These are phyloP conservation scores for Colletotrichum gigasporum DNA, from an alignment of 2,329 filamentous ascomycete species.

Conservation along the genomic window DNA sequence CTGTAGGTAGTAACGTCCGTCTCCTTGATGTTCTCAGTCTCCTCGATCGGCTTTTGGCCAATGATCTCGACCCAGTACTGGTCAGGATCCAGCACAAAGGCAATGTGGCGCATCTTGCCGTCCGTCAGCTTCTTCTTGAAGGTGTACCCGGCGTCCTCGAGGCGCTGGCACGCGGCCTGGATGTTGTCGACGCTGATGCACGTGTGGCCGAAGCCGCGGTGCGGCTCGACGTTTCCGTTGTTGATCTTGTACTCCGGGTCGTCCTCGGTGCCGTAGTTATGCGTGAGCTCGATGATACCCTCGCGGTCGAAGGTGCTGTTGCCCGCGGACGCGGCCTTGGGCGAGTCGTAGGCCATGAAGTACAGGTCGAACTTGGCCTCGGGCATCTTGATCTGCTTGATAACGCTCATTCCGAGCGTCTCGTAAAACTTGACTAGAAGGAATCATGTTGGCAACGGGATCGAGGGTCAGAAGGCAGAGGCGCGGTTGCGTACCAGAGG, in stretches of 20 bases:
- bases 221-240: conserved; percentile 91
- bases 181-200: conserved; percentile 86
- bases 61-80: conserved; percentile 89
- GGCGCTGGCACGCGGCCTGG: conserved; percentile 86
- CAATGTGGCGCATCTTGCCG: conserved; percentile 87
- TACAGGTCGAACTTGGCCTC: conserved; percentile 95
- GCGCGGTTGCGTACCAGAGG: conserved; percentile 63
- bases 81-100: conserved; percentile 90
- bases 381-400: conserved; percentile 83
- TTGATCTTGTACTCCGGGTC: conserved; percentile 82
- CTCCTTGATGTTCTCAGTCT: conserved; percentile 75
- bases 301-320: conserved; percentile 82
- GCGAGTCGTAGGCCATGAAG: conserved; percentile 89
- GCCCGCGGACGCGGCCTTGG: conserved; percentile 77
- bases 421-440: conserved; percentile 87
- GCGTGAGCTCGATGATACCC: conserved; percentile 86
- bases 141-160: conserved; percentile 89
- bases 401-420: conserved; percentile 85
- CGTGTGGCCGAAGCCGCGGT: conserved; percentile 86
- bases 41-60: conserved; percentile 74
- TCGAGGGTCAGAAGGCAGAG: too few species aligned
- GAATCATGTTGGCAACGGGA: too few species aligned
- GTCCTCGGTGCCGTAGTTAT: conserved; percentile 88
- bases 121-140: conserved; percentile 97
- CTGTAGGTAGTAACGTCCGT: conserved; percentile 83